These are phyloP conservation scores for Cornus florida DNA, from an alignment of 148 eudicot species.

Conservation along the genomic window DNA sequence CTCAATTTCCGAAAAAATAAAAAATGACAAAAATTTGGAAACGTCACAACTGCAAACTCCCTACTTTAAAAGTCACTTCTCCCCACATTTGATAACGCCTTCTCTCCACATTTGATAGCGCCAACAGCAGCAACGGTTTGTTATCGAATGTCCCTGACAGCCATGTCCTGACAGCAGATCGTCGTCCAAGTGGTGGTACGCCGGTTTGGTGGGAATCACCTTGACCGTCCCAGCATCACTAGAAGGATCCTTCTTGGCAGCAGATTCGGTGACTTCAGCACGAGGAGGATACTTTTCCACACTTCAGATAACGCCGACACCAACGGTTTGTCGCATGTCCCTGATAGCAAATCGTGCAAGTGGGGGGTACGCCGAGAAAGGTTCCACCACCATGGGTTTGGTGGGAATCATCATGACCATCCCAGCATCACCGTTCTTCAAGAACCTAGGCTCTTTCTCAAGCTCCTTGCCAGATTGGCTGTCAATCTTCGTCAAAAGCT, in stretches of 20 bases:
- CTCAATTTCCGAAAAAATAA: too few species aligned
- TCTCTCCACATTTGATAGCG: too few species aligned
- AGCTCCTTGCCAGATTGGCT: conserved; percentile 17
- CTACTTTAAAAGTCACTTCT: not conserved
- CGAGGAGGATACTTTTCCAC: conserved; percentile 13
- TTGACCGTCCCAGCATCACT: too few species aligned
- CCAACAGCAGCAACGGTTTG: too few species aligned
- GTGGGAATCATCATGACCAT: conserved; percentile 15
- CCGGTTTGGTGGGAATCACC: too few species aligned
- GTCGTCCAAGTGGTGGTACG: too few species aligned
- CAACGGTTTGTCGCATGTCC: conserved; percentile 19
- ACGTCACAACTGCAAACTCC: too few species aligned
- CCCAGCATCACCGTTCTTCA: conserved; percentile 16
- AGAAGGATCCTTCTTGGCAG: not conserved
- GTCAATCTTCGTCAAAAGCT: conserved; percentile 15
- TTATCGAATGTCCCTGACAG: too few species aligned
- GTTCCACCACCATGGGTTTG: conserved; percentile 18
- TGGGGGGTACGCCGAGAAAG: conserved; percentile 13
- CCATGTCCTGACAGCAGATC: too few species aligned
- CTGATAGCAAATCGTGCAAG: conserved; percentile 16
- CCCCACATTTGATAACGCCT: too few species aligned
- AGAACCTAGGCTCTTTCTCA: conserved; percentile 17
- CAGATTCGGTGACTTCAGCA: conserved; percentile 16
- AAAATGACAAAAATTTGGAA: too few species aligned
- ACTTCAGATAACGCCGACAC: conserved; percentile 10